Percentiles rank a stretch among this genome's conserved stretches.
phyloP scores from a whole-genome alignment of 306 rosid genomes.

The Lathyrus sativus region DNA sequence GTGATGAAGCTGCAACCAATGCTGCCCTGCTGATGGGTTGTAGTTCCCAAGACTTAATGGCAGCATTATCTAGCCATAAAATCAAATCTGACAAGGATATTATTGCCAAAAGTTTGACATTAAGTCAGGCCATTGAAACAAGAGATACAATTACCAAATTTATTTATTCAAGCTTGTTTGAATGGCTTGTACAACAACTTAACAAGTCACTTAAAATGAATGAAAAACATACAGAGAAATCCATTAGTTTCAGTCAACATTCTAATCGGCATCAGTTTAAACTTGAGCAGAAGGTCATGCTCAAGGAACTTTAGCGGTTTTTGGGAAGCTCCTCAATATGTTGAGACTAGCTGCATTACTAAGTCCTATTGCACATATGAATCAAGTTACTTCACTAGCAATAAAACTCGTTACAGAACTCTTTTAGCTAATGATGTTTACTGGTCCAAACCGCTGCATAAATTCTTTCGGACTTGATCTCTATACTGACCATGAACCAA shows the following conservation, averaged over 20 bases:
- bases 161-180: no score
- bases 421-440: no score
- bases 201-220: constrained; percentile 67
- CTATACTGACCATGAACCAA: no score
- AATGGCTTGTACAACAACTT: constrained; percentile 91
- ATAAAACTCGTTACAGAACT: no score
- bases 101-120: constrained; percentile 51
- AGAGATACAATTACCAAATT: no score
- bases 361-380: no score
- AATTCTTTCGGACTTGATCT: no score
- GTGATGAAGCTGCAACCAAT: constrained; percentile 75
- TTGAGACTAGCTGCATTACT: no score
- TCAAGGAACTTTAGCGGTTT: no score
- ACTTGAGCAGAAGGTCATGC: constrained; percentile 89
- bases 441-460: no score
- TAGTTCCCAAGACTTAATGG: constrained; percentile 60
- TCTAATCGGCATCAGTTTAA: constrained; percentile 76
- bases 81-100: constrained; percentile 51
- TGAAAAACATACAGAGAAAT: constrained; percentile 52
- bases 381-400: no score
- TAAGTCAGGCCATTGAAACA: constrained; percentile 71
- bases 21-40: constrained; percentile 88
- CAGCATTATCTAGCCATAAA: constrained; percentile 54
- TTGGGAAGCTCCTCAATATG: no score
- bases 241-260: constrained; percentile 92